Conservation (phyloP, 345 rosid genomes). For the Excoecaria agallocha region DNA sequence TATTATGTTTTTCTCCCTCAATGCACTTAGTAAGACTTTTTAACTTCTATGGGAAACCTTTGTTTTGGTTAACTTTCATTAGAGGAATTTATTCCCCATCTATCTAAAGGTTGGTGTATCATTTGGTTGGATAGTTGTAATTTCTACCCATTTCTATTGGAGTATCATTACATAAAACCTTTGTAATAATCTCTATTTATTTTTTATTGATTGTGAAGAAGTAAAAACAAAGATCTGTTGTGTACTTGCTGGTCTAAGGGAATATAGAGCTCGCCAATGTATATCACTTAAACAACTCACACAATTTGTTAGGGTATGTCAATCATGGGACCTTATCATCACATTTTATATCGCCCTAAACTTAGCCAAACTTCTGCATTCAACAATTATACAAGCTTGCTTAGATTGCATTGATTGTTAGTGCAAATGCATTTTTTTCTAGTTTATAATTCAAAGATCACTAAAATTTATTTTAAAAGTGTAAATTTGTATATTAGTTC, state of each 20-base stretch:
- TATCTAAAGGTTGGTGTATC: not conserved
- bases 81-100: not conserved
- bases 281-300: not conserved
- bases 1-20: slow-evolving; percentile 3
- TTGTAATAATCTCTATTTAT: not conserved
- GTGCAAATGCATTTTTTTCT: too few species aligned
- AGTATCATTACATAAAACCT: not conserved
- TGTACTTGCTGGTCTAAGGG: not conserved
- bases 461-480: not conserved
- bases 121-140: not conserved
- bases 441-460: not conserved
- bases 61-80: not conserved
- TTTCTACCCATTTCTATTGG: not conserved
- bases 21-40: not conserved
- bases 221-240: not conserved
- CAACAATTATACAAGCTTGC: too few species aligned
- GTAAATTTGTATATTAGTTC: not conserved
- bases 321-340: not conserved
- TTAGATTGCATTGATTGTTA: too few species aligned
- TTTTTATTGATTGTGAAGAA: not conserved
- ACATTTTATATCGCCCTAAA: not conserved
- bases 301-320: not conserved
- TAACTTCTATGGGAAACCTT: not conserved
- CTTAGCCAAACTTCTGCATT: not conserved
- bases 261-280: not conserved